phyloP scores from a whole-genome alignment of 768 basidiomycete genomes.

The Boletus patriciae region DNA sequence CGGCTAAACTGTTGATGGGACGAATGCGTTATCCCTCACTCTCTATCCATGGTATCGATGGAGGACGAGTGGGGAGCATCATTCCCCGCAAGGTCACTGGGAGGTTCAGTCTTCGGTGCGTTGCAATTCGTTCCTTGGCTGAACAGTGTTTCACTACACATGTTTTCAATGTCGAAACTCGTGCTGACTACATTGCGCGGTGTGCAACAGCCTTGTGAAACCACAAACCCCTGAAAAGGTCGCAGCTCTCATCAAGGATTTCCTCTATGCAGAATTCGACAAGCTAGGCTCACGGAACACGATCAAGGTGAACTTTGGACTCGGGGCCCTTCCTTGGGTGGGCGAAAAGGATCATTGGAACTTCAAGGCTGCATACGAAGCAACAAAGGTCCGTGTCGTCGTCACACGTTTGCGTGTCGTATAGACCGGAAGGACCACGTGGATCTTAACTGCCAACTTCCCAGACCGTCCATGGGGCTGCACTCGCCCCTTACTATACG shows the following conservation, averaged over 20 bases:
- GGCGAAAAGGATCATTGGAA: constrained; percentile 82
- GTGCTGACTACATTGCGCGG: neutral
- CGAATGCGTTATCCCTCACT: constrained; percentile 5
- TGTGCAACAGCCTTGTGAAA: constrained; percentile 58
- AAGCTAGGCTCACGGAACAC: constrained; percentile 81
- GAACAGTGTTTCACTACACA: neutral
- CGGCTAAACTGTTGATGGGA: constrained; percentile 2
- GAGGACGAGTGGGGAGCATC: constrained; percentile 3
- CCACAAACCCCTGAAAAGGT: constrained; percentile 75
- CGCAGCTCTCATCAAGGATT: constrained; percentile 61
- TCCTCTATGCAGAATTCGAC: constrained; percentile 71
- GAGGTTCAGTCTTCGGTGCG: constrained; percentile 5
- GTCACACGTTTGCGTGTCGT: too few relatives aligned
- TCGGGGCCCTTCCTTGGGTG: constrained; percentile 85
- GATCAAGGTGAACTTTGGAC: constrained; percentile 58
- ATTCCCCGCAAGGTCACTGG: neutral
- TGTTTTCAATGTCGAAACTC: neutral
- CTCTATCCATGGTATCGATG: constrained; percentile 4
- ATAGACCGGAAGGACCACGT: neutral
- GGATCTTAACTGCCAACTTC: neutral
- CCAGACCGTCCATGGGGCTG: constrained; percentile 15
- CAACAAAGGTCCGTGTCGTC: constrained; percentile 55
- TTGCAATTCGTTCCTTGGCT: neutral
- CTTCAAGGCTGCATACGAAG: constrained; percentile 77
- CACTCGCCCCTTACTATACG: constrained; percentile 55